Percentiles rank a stretch among this genome's conserved stretches.
These are phyloP conservation scores for Recurvomyces mirabilis DNA, from an alignment of 495 filamentous ascomycete genomes.

Conservation along the genomic window DNA sequence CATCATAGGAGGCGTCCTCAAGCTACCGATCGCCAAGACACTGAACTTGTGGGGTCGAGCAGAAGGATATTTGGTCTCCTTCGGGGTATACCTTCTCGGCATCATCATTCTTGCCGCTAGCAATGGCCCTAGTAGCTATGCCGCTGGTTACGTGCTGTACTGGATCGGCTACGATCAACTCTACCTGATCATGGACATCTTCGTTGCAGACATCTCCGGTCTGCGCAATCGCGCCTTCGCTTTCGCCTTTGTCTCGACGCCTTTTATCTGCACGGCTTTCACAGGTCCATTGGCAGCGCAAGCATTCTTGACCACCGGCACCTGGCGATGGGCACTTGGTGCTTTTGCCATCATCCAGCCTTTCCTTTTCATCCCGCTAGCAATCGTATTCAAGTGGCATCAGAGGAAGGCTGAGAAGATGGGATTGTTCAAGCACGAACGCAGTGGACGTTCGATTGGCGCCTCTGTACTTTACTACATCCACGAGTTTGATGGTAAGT, in stretches of 20 bases:
- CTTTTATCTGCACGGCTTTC: constrained; percentile 54
- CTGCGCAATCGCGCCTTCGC: constrained; percentile 54
- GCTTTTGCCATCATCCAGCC: constrained; percentile 47
- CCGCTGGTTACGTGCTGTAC: constrained; percentile 56
- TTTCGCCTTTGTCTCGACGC: constrained; percentile 46
- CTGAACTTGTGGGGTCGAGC: constrained; percentile 56
- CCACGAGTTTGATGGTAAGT: constrained; percentile 22
- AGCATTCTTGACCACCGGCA: constrained; percentile 31
- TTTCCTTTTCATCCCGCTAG: constrained; percentile 45
- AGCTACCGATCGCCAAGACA: constrained; percentile 56
- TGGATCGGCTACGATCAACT: constrained; percentile 52
- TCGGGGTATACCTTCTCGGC: constrained; percentile 44
- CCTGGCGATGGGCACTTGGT: constrained; percentile 49
- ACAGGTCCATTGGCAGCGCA: constrained; percentile 47
- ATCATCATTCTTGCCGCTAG: constrained; percentile 42
- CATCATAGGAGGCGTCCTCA: constrained; percentile 29
- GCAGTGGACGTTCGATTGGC: constrained; percentile 11
- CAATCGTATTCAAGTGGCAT: constrained; percentile 41
- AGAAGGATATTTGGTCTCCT: constrained; percentile 48
- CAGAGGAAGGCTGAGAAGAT: constrained; percentile 41
- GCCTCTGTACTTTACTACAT: constrained; percentile 18
- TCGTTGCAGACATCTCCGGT: constrained; percentile 59
- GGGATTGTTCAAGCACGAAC: constrained; percentile 15
- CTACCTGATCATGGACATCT: constrained; percentile 54
- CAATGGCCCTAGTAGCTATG: constrained; percentile 50